phyloP scores from a whole-genome alignment of 1,284 basidiomycete species.

The Cryptococcus sp. region DNA sequence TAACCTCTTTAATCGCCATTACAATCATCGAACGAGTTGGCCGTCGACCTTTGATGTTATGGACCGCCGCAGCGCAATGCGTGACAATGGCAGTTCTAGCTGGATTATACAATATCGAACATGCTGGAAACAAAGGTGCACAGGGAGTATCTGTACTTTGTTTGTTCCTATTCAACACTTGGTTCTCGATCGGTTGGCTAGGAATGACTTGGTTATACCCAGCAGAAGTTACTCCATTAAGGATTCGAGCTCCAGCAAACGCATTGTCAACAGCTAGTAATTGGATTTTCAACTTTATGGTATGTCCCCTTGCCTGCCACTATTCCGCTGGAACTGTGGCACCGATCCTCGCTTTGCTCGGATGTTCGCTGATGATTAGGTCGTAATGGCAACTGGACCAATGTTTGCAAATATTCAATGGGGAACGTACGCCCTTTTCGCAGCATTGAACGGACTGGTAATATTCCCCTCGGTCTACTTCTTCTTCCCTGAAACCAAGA shows the following conservation, averaged over 20 bases:
- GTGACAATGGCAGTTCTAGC: conserved; percentile 38
- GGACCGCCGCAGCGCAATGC: conserved; percentile 24
- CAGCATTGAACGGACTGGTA: conserved; percentile 32
- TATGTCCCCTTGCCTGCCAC: too few relatives aligned
- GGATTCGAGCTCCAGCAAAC: conserved; percentile 63
- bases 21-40: conserved; percentile 36
- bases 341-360: background rate
- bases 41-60: conserved; percentile 41
- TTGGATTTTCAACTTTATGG: conserved; percentile 41
- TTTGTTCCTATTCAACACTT: conserved; percentile 47
- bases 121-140: conserved; percentile 27
- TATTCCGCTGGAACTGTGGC: conserved; percentile 8
- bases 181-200: conserved; percentile 40
- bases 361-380: background rate
- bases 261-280: conserved; percentile 63
- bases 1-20: conserved; percentile 42
- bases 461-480: conserved; percentile 35
- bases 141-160: conserved; percentile 44
- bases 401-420: conserved; percentile 37
- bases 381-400: conserved; percentile 37
- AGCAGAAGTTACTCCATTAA: conserved; percentile 46
- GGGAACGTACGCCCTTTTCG: conserved; percentile 41
- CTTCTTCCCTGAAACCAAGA: conserved; percentile 9
- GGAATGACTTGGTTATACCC: conserved; percentile 44
- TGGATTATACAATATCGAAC: conserved; percentile 30